Percentiles rank a stretch among this genome's conserved stretches.
Conservation (phyloP, 768 basidiomycete species). For the Suillus discolor region DNA sequence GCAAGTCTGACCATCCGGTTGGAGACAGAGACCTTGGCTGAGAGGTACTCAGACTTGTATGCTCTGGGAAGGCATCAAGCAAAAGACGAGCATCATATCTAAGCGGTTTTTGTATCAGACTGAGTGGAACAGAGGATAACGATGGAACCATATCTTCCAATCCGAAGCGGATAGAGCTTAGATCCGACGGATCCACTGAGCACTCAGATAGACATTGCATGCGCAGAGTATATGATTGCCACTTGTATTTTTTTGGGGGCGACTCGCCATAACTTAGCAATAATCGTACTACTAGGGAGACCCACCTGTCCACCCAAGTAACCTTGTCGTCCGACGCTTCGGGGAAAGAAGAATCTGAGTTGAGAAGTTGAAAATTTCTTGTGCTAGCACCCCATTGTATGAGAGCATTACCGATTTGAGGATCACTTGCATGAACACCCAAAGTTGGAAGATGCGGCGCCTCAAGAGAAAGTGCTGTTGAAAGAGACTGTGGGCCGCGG, state of each 20-base stretch:
- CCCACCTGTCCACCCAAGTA: constrained; percentile 87
- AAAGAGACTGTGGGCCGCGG: constrained; percentile 48
- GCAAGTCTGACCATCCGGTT: constrained; percentile 80
- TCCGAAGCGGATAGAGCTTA: constrained; percentile 2
- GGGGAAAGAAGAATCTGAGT: constrained; percentile 12
- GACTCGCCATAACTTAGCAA: background rate
- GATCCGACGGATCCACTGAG: constrained; percentile 13
- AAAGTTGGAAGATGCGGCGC: constrained; percentile 18
- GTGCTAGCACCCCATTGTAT: constrained; percentile 33
- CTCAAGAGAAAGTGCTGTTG: constrained; percentile 40
- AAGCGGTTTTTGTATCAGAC: constrained; percentile 25
- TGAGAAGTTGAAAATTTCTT: constrained; percentile 4
- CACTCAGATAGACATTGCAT: constrained; percentile 7
- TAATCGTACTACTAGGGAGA: constrained; percentile 27
- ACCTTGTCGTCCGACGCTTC: constrained; percentile 22
- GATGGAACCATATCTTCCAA: constrained; percentile 21
- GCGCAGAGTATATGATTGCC: constrained; percentile 1
- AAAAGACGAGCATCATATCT: constrained; percentile 86
- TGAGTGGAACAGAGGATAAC: constrained; percentile 16
- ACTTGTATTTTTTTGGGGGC: background rate
- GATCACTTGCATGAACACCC: constrained; percentile 10
- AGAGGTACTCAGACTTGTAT: constrained; percentile 1
- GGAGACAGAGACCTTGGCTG: constrained; percentile 41
- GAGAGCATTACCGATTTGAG: constrained; percentile 34
- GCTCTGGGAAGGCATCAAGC: constrained; percentile 50